A percentile compares a stretch with the other conserved stretches of the same genome.
Evolutionary conservation across 345 rosid genomes (phyloP).

Genomic region (Eucalyptus sp.): DNA sequence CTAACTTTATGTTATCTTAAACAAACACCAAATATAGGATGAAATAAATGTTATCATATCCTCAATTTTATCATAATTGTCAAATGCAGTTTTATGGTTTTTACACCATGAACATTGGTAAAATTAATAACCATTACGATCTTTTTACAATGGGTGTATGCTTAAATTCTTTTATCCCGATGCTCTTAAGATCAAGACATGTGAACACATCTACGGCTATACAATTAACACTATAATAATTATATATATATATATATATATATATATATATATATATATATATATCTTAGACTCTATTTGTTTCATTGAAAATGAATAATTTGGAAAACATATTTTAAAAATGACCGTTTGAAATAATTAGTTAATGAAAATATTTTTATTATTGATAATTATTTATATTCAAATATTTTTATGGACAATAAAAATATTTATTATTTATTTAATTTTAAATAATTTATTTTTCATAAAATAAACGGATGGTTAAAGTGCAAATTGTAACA

Average conservation of each 20-base stretch:
- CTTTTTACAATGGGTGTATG: background rate
- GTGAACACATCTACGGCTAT: background rate
- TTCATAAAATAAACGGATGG: too few relatives aligned
- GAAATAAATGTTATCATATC: too few relatives aligned
- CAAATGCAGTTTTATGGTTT: too few relatives aligned
- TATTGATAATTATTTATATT: background rate
- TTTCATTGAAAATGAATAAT: too few relatives aligned
- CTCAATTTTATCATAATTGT: too few relatives aligned
- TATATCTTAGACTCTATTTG: background rate
- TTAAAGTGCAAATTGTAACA: background rate
- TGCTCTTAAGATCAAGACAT: background rate
- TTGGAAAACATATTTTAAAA: accelerated
- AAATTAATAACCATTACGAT: background rate
- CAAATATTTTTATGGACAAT: accelerated
- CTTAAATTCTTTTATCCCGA: background rate
- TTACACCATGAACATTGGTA: background rate
- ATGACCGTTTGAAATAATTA: too few relatives aligned
- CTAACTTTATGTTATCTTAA: too few relatives aligned
- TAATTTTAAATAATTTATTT: too few relatives aligned
- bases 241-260: too few relatives aligned
- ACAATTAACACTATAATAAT: background rate
- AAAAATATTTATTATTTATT: too few relatives aligned
- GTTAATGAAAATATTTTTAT: too few relatives aligned
- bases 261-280: background rate
- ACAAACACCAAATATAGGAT: too few relatives aligned